Conservation (phyloP, 2,329 filamentous ascomycete species). For the Eutypella sp. region DNA sequence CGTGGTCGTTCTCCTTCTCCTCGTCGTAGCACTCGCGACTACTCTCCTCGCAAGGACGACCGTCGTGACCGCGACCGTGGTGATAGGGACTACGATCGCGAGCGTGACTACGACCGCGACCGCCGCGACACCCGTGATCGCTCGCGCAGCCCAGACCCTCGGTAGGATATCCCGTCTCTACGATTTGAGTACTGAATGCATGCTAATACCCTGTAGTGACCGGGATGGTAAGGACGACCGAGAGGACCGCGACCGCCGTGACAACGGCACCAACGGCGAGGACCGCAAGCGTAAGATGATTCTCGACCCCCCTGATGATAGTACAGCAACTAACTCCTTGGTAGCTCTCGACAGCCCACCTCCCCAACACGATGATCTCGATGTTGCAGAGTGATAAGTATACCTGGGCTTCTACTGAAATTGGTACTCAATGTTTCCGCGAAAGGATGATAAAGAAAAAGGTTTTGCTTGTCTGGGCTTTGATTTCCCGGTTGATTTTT, state of each 20-base stretch:
- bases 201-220: constrained; percentile 30
- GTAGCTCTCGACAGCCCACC: constrained; percentile 69
- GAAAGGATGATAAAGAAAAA: no score
- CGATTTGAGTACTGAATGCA: constrained; percentile 1
- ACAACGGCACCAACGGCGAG: constrained; percentile 77
- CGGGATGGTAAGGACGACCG: constrained; percentile 59
- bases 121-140: constrained; percentile 57
- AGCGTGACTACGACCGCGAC: constrained; percentile 50
- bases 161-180: constrained; percentile 18
- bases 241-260: constrained; percentile 68
- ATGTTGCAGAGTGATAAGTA: constrained; percentile 72
- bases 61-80: constrained; percentile 75
- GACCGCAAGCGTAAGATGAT: constrained; percentile 74
- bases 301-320: constrained; percentile 8
- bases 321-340: constrained; percentile 12
- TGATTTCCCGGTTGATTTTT: constrained; percentile 16
- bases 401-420: constrained; percentile 11
- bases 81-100: constrained; percentile 70
- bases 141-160: constrained; percentile 61
- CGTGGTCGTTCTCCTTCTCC: constrained; percentile 73
- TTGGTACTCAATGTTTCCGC: no score
- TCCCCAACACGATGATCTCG: constrained; percentile 86
- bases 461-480: constrained; percentile 14
- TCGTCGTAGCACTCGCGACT: constrained; percentile 70
- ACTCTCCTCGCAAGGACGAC: constrained; percentile 85